Evolutionary conservation across 148 eudicot genomes (phyloP).

Genomic region (Camellia japonica): DNA sequence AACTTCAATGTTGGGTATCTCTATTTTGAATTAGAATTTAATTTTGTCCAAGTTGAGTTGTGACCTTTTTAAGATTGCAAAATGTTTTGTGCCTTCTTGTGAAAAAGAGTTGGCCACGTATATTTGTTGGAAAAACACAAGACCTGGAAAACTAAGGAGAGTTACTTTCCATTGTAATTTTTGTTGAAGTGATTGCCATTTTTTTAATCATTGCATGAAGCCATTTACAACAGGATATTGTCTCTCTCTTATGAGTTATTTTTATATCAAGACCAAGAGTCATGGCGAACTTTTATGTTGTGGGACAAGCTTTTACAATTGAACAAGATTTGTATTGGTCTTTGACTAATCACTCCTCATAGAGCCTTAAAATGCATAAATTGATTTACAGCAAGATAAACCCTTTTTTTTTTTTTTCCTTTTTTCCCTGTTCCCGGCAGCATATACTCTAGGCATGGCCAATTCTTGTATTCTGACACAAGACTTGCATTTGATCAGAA

Average conservation of each 20-base stretch:
- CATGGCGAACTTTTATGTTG: constrained; percentile 1
- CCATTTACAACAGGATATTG: neutral
- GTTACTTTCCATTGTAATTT: neutral
- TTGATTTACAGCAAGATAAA: neutral
- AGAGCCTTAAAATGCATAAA: neutral
- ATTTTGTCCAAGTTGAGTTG: neutral
- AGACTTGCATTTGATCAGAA: neutral
- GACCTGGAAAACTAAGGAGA: neutral
- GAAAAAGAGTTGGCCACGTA: neutral
- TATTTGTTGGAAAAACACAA: neutral
- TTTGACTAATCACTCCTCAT: neutral
- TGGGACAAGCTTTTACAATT: constrained; percentile 1
- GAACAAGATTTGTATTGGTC: neutral
- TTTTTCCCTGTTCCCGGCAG: neutral
- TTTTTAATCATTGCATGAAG: neutral
- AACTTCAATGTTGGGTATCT: constrained; percentile 9
- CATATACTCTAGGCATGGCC: neutral
- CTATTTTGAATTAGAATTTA: neutral
- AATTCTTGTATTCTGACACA: neutral
- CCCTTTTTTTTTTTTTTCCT: neutral
- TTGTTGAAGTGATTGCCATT: neutral
- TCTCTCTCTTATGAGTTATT: neutral
- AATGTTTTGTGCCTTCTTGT: neutral
- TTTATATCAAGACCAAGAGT: neutral
- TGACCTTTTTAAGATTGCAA: neutral